These are phyloP conservation scores for Nakazawaea ishiwadae DNA, from an alignment of 805 yeast species.

Conservation along the genomic window DNA sequence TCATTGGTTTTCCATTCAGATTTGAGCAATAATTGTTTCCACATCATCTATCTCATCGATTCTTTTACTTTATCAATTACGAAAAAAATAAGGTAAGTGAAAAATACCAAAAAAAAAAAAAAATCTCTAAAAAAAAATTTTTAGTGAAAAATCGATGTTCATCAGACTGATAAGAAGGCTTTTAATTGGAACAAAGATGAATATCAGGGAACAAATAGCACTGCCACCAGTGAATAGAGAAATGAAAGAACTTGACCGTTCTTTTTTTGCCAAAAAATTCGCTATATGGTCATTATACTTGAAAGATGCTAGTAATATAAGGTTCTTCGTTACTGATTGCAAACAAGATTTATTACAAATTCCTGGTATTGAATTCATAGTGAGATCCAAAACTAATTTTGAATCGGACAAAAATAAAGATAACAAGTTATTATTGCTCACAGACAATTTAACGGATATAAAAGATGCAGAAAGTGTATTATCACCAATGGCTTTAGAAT, in stretches of 20 bases:
- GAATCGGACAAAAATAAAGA: constrained; percentile 21
- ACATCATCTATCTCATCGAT: constrained; percentile 4
- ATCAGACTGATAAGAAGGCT: neutral
- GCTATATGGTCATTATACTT: constrained; percentile 65
- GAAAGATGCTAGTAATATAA: constrained; percentile 60
- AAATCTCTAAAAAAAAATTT: neutral
- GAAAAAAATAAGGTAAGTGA: neutral
- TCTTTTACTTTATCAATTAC: too few species aligned
- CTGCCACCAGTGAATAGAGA: constrained; percentile 66
- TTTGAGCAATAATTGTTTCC: constrained; percentile 2
- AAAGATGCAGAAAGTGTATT: constrained; percentile 34
- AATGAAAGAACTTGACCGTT: constrained; percentile 63
- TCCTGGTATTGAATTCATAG: constrained; percentile 69
- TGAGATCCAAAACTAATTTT: constrained; percentile 18
- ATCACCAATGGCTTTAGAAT: constrained; percentile 35
- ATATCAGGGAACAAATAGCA: constrained; percentile 4
- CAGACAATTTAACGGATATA: constrained; percentile 40
- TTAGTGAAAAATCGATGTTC: neutral
- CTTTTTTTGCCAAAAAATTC: constrained; percentile 53
- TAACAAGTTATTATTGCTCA: constrained; percentile 55
- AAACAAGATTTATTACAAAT: constrained; percentile 59
- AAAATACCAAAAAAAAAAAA: neutral
- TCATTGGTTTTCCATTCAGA: constrained; percentile 5
- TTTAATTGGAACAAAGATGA: neutral
- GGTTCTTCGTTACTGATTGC: constrained; percentile 55